phyloP scores from a whole-genome alignment of 1,284 basidiomycete species.

The Ceratobasidium sp. region DNA sequence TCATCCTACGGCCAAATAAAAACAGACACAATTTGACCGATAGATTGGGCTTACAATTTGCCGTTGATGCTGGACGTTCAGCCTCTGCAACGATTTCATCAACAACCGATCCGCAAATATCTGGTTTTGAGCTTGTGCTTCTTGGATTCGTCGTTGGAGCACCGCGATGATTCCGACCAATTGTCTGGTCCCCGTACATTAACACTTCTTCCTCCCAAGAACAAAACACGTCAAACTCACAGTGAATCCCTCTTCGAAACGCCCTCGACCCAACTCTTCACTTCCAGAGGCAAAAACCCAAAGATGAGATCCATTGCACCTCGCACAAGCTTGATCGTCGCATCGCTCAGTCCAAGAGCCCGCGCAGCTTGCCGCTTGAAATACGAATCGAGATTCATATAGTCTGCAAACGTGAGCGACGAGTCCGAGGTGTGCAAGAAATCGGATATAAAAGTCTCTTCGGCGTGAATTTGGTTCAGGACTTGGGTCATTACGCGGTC shows the following conservation, averaged over 20 bases:
- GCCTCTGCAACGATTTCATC: slow-evolving; percentile 80
- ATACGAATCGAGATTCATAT: slow-evolving; percentile 93
- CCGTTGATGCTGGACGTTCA: slow-evolving; percentile 76
- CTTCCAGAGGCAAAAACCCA: slow-evolving; percentile 84
- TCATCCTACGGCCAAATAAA: slow-evolving; percentile 65
- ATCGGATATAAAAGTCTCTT: slow-evolving; percentile 89
- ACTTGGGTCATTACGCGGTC: slow-evolving; percentile 78
- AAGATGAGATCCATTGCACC: slow-evolving; percentile 95
- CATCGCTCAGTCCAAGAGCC: slow-evolving; percentile 67
- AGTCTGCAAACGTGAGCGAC: slow-evolving; percentile 92
- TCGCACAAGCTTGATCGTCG: slow-evolving; percentile 81
- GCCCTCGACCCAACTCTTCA: slow-evolving; percentile 85
- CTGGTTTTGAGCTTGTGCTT: slow-evolving; percentile 81
- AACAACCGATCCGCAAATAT: slow-evolving; percentile 76
- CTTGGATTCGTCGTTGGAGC: slow-evolving; percentile 79
- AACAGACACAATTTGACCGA: not conserved
- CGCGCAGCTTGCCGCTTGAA: slow-evolving; percentile 89
- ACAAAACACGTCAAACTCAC: slow-evolving; percentile 59
- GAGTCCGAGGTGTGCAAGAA: slow-evolving; percentile 92
- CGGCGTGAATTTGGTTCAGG: slow-evolving; percentile 76
- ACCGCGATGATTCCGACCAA: slow-evolving; percentile 84
- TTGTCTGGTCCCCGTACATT: slow-evolving; percentile 63
- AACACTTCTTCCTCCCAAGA: not conserved
- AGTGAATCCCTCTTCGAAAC: slow-evolving; percentile 78
- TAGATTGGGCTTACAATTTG: slow-evolving; percentile 68